Conservation (phyloP, 192 early-diverging fungal genomes). For the Umbelopsis vinacea region DNA sequence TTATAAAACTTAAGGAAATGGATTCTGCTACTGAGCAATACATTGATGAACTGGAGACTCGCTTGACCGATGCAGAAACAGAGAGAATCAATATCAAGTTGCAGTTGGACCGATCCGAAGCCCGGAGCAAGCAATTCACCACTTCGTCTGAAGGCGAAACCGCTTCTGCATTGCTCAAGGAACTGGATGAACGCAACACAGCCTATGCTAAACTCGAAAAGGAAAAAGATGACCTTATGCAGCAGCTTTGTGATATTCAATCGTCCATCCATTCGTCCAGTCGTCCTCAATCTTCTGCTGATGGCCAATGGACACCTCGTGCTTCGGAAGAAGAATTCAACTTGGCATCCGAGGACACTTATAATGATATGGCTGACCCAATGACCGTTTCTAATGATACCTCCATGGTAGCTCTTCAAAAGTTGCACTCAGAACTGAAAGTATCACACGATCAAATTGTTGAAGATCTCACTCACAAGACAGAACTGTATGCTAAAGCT, state of each 20-base stretch:
- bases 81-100: conserved; percentile 18
- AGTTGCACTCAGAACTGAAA: conserved; percentile 3
- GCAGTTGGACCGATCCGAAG: background rate
- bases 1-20: conserved; percentile 57
- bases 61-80: conserved; percentile 22
- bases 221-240: background rate
- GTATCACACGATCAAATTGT: conserved; percentile 2
- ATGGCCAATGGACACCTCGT: conserved; percentile 15
- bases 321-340: conserved; percentile 17
- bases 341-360: background rate
- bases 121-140: background rate
- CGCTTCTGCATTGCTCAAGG: background rate
- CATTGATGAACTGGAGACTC: conserved; percentile 42
- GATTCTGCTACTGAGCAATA: conserved; percentile 45
- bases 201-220: background rate
- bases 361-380: background rate
- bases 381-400: background rate
- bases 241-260: background rate
- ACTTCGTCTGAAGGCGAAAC: background rate
- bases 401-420: background rate
- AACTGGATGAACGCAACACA: background rate
- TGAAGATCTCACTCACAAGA: background rate
- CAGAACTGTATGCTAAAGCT: background rate
- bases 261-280: background rate
- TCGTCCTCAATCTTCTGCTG: background rate